These are phyloP conservation scores for Macrophomina pseudophaseolina DNA, from an alignment of 2,329 filamentous ascomycete genomes.

Conservation along the genomic window DNA sequence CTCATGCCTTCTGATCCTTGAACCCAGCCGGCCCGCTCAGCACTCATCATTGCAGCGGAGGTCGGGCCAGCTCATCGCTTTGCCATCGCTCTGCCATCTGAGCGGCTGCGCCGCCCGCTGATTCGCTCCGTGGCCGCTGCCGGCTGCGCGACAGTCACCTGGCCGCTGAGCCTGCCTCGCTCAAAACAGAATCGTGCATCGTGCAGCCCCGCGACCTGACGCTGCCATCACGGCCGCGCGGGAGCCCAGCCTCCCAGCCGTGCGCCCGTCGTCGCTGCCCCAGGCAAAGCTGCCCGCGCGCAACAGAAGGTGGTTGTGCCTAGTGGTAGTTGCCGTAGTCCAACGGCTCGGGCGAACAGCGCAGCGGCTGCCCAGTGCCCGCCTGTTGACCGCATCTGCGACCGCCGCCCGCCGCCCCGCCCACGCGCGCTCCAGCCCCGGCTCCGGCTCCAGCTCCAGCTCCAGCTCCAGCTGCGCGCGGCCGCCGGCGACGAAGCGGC, in stretches of 20 bases:
- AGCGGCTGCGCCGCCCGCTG: no score
- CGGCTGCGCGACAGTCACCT: constrained; percentile 12
- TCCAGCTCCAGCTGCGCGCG: background rate
- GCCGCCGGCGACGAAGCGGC: background rate
- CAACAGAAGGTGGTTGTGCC: background rate
- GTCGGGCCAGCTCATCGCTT: no score
- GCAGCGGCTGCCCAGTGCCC: constrained; percentile 12
- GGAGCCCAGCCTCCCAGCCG: background rate
- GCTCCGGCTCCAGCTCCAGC: background rate
- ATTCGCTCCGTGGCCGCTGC: no score
- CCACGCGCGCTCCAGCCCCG: background rate
- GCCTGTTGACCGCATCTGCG: constrained; percentile 26
- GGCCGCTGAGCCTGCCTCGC: constrained; percentile 2
- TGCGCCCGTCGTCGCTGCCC: background rate
- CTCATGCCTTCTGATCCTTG: constrained; percentile 2
- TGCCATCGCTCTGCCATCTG: no score
- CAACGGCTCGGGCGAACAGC: constrained; percentile 17
- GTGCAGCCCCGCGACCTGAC: constrained; percentile 18
- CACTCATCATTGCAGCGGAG: background rate
- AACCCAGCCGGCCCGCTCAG: constrained; percentile 12
- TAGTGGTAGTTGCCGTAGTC: constrained; percentile 12
- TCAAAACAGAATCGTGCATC: constrained; percentile 23
- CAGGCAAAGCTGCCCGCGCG: background rate
- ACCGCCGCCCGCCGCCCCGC: constrained; percentile 4
- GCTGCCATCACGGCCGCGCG: background rate